Evolutionary conservation across 495 filamentous ascomycete genomes (phyloP).

Genomic region (Sabuloglossum arenarium): DNA sequence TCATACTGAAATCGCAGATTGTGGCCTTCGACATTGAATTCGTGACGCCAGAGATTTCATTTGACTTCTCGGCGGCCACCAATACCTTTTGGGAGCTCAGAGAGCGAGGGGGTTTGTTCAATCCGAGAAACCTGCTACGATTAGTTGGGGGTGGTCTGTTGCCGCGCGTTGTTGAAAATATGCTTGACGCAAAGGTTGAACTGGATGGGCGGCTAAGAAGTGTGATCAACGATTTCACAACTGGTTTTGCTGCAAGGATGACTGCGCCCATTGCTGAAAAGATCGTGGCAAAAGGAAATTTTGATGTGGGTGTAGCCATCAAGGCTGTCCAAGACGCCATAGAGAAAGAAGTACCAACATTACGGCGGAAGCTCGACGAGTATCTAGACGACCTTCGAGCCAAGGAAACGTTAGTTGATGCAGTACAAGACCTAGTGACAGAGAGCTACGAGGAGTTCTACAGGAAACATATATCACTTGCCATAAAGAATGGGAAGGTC

Average conservation of each 20-base stretch:
- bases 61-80: slow-evolving; percentile 63
- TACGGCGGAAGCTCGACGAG: slow-evolving; percentile 24
- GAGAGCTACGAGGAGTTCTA: slow-evolving; percentile 40
- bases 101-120: slow-evolving; percentile 47
- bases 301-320: slow-evolving; percentile 11
- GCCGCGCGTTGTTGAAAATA: slow-evolving; percentile 41
- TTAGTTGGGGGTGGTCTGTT: slow-evolving; percentile 37
- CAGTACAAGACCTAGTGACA: slow-evolving; percentile 37
- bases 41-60: slow-evolving; percentile 46
- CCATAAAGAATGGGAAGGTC: background rate
- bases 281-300: slow-evolving; percentile 2
- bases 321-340: slow-evolving; percentile 8
- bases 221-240: slow-evolving; percentile 12
- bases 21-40: slow-evolving; percentile 84
- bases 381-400: slow-evolving; percentile 39
- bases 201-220: slow-evolving; percentile 16
- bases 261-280: slow-evolving; percentile 6
- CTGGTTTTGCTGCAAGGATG: slow-evolving; percentile 13
- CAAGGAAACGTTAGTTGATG: slow-evolving; percentile 38
- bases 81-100: slow-evolving; percentile 59
- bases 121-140: slow-evolving; percentile 36
- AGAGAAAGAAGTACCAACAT: slow-evolving; percentile 10
- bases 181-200: slow-evolving; percentile 51
- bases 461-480: slow-evolving; percentile 11
- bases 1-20: slow-evolving; percentile 79